Evolutionary conservation across 192 early-diverging fungal species (phyloP), one percentile per base, ranked within the genome.

Genomic region (Backusella tuberculispora): DNA sequence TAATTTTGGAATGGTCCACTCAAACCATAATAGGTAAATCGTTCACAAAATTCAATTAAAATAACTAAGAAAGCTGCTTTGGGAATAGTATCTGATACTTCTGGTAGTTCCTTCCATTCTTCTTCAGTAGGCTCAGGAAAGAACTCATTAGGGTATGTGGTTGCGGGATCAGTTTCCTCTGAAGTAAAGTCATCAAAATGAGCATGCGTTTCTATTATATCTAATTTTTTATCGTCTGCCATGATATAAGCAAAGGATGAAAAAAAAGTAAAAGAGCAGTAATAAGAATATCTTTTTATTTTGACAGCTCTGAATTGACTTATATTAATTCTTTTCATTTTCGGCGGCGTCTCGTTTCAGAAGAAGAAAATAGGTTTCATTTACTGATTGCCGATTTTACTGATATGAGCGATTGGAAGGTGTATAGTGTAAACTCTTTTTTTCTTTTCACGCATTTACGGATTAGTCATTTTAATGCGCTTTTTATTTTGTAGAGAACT

Each of bases 11-110:
- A 88, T 10, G 85, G 83, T 47, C 86, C 86, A 53, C 80, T 84
- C 5, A 86, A 76, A 72, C 90, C 90, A 72, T 89, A 91, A 79
- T 85, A 89, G 6, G 88, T 87, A 74, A 91, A 91, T 10, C 90
- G 86, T 73, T 91, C 90, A 68, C 88, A 88, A 38, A 89, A 84
- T 78, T 91, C 90, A 64, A 86, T 84, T 14, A 85, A 67, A 66
- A 90, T 83, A 9, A 90, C 83, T 43, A 90, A 63, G 78, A 84
- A 86, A 2, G 87, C 86, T 4, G 84, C 77, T 24, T 72, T 74
- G 0, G 92, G 92, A 37, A 94, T 81, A 1, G 50, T 73, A 74
- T 92, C 92, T 15, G 85, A 81, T 13, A 92, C 91, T 66, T 85
- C 83, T 41, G 87, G 87, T 50, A 92, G 69, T 0, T 78, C 83